Conservation (phyloP, 306 rosid genomes). For the Corylus heterophylla region DNA sequence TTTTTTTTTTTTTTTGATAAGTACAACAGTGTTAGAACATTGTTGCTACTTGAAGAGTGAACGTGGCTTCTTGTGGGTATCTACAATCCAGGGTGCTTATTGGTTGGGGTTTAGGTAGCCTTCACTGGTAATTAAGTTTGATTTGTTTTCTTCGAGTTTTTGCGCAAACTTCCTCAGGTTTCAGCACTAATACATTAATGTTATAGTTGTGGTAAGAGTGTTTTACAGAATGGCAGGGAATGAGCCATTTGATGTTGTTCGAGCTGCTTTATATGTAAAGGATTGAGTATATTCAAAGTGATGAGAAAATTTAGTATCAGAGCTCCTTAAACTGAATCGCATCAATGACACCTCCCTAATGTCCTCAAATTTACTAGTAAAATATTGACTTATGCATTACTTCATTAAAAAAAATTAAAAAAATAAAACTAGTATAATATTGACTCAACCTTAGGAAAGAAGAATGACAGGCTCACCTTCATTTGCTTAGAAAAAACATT, state of each 20-base stretch:
- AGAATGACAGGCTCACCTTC: constrained; percentile 62
- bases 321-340: background rate
- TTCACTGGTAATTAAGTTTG: too few species aligned
- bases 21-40: too few species aligned
- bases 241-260: background rate
- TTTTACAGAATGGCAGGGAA: background rate
- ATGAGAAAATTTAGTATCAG: background rate
- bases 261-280: background rate
- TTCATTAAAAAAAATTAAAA: too few species aligned
- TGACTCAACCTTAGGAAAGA: constrained; percentile 17
- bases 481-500: constrained; percentile 97
- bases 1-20: too few species aligned
- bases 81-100: too few species aligned
- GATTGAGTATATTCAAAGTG: background rate
- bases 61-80: too few species aligned
- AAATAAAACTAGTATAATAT: background rate
- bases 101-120: too few species aligned
- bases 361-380: background rate
- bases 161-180: too few species aligned
- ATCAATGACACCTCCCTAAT: background rate
- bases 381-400: background rate
- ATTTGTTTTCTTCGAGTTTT: too few species aligned
- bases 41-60: too few species aligned
- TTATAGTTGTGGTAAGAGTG: background rate
- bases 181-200: background rate